Percentiles rank a stretch among this genome's conserved stretches.
These are phyloP conservation scores for Pythium sp. DNA, from an alignment of 352 stramenopile genomes.

Conservation along the genomic window DNA sequence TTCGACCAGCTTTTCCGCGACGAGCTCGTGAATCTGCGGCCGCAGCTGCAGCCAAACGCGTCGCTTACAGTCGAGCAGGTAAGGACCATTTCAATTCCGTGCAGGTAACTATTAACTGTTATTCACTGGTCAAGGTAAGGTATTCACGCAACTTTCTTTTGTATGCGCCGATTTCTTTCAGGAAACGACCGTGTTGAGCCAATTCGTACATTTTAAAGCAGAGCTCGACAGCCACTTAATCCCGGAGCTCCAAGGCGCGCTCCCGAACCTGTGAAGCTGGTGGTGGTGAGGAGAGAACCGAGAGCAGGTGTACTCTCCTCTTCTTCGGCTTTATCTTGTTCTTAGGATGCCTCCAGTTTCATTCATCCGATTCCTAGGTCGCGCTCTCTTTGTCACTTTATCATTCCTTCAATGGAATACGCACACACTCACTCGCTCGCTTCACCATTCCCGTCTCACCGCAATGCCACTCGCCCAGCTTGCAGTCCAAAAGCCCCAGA, in stretches of 20 bases:
- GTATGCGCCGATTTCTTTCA: not conserved
- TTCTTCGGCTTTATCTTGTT: not conserved
- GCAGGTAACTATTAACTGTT: not conserved
- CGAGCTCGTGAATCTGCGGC: constrained; percentile 43
- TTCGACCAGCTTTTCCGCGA: constrained; percentile 45
- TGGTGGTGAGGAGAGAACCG: not conserved
- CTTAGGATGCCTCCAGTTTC: not conserved
- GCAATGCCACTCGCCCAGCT: no score
- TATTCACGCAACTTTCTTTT: not conserved
- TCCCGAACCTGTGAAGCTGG: constrained; percentile 15
- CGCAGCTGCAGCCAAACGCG: constrained; percentile 41
- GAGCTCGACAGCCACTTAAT: constrained; percentile 33
- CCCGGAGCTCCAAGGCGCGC: constrained; percentile 19
- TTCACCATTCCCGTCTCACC: not conserved
- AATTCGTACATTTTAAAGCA: constrained; percentile 23
- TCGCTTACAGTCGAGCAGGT: constrained; percentile 28
- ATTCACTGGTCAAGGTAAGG: not conserved
- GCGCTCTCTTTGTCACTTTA: not conserved
- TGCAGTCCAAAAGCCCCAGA: not conserved
- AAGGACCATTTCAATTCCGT: not conserved
- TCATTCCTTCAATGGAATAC: not conserved
- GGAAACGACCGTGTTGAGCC: constrained; percentile 16
- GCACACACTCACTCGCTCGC: not conserved
- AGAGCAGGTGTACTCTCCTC: not conserved
- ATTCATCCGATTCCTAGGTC: not conserved